These are phyloP conservation scores for Neofusicoccum cordaticola DNA, from an alignment of 2,329 filamentous ascomycete genomes.

Conservation along the genomic window DNA sequence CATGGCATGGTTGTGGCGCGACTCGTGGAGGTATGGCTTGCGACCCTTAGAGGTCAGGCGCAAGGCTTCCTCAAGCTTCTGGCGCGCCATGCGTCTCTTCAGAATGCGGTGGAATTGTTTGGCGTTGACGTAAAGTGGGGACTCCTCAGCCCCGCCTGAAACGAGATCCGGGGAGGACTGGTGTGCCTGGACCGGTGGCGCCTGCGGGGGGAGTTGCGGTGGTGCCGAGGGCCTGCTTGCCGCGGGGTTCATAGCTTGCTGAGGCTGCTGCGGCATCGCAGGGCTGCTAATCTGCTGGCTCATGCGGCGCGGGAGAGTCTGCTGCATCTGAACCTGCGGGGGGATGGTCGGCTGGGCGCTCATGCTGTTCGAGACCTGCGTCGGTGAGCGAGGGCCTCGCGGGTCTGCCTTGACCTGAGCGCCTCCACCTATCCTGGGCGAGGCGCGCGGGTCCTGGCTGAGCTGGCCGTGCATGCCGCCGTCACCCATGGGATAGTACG, in stretches of 20 bases:
- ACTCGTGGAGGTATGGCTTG: slow-evolving; percentile 96
- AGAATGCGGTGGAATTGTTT: slow-evolving; percentile 98
- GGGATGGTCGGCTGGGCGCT: slow-evolving; percentile 33
- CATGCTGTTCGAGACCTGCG: slow-evolving; percentile 63
- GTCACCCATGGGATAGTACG: slow-evolving; percentile 68
- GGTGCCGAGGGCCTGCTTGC: slow-evolving; percentile 46
- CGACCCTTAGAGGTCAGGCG: slow-evolving; percentile 90
- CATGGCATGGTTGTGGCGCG: slow-evolving; percentile 97
- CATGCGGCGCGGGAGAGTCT: slow-evolving; percentile 39
- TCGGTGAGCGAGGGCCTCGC: slow-evolving; percentile 71
- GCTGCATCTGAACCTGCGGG: slow-evolving; percentile 40
- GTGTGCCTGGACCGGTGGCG: slow-evolving; percentile 63
- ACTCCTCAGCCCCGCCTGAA: slow-evolving; percentile 73
- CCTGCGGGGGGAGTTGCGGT: slow-evolving; percentile 53
- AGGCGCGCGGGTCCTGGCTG: slow-evolving; percentile 57
- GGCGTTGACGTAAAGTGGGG: slow-evolving; percentile 94
- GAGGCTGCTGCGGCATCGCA: slow-evolving; percentile 61
- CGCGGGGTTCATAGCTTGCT: slow-evolving; percentile 72
- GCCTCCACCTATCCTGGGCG: slow-evolving; percentile 70
- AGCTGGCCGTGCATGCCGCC: slow-evolving; percentile 64
- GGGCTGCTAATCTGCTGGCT: slow-evolving; percentile 42
- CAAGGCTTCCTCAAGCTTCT: slow-evolving; percentile 89
- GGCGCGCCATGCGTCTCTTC: slow-evolving; percentile 87
- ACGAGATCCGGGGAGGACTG: slow-evolving; percentile 79
- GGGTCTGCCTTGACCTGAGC: slow-evolving; percentile 67